These are phyloP conservation scores for Solanum hybrid DNA, from an alignment of 305 asterid species.

Conservation along the genomic window DNA sequence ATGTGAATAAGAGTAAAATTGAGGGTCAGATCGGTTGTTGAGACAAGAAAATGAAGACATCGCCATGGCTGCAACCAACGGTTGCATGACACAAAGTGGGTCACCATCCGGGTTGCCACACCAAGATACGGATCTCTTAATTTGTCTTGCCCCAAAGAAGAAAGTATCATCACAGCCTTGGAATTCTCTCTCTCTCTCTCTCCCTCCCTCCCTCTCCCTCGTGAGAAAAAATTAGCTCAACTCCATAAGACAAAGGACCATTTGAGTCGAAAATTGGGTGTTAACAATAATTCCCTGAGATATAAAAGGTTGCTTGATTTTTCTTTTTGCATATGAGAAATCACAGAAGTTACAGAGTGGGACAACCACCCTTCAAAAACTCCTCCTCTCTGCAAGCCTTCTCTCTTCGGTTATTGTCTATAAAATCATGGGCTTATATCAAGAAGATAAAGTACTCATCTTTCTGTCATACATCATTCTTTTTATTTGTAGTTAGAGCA, in stretches of 20 bases:
- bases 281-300: background rate
- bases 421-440: background rate
- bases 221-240: background rate
- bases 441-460: background rate
- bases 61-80: background rate
- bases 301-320: background rate
- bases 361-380: background rate
- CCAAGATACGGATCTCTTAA: background rate
- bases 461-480: background rate
- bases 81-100: background rate
- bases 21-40: slow-evolving; percentile 15
- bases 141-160: background rate
- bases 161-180: background rate
- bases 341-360: background rate
- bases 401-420: background rate
- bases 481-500: background rate
- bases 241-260: background rate
- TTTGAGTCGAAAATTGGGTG: background rate
- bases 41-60: background rate
- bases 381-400: background rate
- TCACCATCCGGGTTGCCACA: background rate
- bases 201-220: background rate
- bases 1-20: background rate
- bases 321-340: background rate
- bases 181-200: background rate